phyloP scores from a whole-genome alignment of 1,284 basidiomycete genomes.

The Cryptococcus neoformans region DNA sequence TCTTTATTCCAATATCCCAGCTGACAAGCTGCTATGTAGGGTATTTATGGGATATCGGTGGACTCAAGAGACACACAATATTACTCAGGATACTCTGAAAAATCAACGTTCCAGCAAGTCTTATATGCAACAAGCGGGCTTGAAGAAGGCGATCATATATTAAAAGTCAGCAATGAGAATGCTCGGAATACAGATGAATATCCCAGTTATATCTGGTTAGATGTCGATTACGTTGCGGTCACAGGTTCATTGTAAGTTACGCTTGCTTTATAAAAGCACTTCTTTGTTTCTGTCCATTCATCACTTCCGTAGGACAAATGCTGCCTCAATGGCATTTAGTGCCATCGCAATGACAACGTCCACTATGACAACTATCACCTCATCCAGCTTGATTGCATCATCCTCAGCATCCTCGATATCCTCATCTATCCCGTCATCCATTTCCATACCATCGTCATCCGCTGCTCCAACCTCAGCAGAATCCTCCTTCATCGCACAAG shows the following conservation, averaged over 20 bases:
- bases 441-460: not conserved
- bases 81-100: slow-evolving; percentile 26
- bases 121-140: slow-evolving; percentile 30
- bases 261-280: not conserved
- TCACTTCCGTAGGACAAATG: not conserved
- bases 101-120: slow-evolving; percentile 18
- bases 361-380: not conserved
- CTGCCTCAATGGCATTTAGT: not conserved
- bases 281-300: not conserved
- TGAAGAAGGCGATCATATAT: slow-evolving; percentile 21
- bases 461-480: not conserved
- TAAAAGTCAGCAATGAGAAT: slow-evolving; percentile 34
- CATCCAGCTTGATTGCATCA: not conserved
- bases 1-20: slow-evolving; percentile 9
- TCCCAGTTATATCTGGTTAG: slow-evolving; percentile 25
- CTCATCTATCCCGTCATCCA: not conserved
- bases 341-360: slow-evolving; percentile 1
- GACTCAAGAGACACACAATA: slow-evolving; percentile 22
- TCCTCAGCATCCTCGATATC: slow-evolving; percentile 1
- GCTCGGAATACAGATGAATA: slow-evolving; percentile 22
- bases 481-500: not conserved
- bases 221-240: slow-evolving; percentile 29
- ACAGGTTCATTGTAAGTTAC: slow-evolving; percentile 26
- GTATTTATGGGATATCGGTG: slow-evolving; percentile 30
- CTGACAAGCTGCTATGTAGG: slow-evolving; percentile 16